Conservation (phyloP, 129 eudicot genomes). For the Rutidosis leptorrhynchoides region DNA sequence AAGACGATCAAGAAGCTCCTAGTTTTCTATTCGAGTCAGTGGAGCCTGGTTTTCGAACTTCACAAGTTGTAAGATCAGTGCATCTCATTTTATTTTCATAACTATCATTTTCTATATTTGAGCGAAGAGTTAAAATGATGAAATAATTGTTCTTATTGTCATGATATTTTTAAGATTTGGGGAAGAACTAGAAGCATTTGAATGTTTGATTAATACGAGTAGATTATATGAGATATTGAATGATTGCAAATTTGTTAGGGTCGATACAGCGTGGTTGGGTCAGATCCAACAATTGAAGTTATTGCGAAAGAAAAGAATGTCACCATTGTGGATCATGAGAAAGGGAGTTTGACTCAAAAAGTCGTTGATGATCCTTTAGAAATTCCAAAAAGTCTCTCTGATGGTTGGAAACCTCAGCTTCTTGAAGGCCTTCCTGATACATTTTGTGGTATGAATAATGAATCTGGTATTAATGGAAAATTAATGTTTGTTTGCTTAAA, state of each 20-base stretch:
- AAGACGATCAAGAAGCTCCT: slow-evolving; percentile 81
- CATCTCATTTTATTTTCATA: background rate
- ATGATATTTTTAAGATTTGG: background rate
- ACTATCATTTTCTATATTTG: background rate
- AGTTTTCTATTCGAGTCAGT: slow-evolving; percentile 91
- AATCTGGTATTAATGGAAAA: background rate
- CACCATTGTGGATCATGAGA: slow-evolving; percentile 62
- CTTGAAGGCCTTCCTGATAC: slow-evolving; percentile 74
- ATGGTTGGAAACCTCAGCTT: slow-evolving; percentile 69
- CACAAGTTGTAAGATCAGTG: slow-evolving; percentile 60
- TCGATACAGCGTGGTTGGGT: slow-evolving; percentile 85
- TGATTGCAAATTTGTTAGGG: slow-evolving; percentile 53
- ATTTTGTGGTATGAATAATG: slow-evolving; percentile 63
- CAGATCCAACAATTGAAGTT: slow-evolving; percentile 77
- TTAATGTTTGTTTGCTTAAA: slow-evolving; percentile 5
- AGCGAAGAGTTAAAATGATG: background rate
- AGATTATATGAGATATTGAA: background rate
- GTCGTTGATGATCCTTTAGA: slow-evolving; percentile 73
- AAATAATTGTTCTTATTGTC: background rate
- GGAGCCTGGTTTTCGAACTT: slow-evolving; percentile 61
- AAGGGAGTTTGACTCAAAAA: slow-evolving; percentile 52
- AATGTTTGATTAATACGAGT: background rate
- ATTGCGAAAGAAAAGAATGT: slow-evolving; percentile 71
- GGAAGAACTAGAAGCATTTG: background rate
- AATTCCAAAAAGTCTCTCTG: slow-evolving; percentile 57